These are phyloP conservation scores for Arthrobotrys musiformis DNA, from an alignment of 2,329 filamentous ascomycete species.

Conservation along the genomic window DNA sequence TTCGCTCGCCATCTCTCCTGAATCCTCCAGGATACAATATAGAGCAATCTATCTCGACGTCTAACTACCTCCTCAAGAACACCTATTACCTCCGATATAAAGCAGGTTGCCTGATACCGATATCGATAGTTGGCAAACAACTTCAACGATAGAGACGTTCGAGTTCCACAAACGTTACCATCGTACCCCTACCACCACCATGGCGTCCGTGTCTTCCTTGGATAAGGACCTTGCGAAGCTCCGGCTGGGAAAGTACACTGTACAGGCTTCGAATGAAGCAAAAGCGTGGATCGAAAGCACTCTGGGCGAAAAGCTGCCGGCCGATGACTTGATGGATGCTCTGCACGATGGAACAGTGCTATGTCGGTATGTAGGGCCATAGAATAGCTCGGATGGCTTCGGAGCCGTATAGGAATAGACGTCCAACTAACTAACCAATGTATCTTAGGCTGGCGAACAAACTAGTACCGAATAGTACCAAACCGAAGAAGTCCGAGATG, in stretches of 20 bases:
- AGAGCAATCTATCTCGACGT: neutral
- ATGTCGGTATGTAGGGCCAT: slow-evolving; percentile 82
- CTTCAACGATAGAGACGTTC: slow-evolving; percentile 35
- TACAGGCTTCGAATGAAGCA: slow-evolving; percentile 85
- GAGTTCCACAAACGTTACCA: slow-evolving; percentile 32
- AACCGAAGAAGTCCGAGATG: slow-evolving; percentile 89
- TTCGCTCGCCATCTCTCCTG: slow-evolving; percentile 1
- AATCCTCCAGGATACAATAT: neutral
- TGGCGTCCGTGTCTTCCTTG: slow-evolving; percentile 93
- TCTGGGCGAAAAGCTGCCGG: slow-evolving; percentile 76
- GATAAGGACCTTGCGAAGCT: slow-evolving; percentile 95
- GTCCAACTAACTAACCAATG: neutral
- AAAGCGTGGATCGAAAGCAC: slow-evolving; percentile 85
- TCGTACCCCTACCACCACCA: slow-evolving; percentile 62
- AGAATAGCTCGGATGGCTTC: slow-evolving; percentile 13
- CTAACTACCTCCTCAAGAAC: neutral
- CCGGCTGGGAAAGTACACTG: slow-evolving; percentile 92
- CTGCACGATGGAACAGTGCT: slow-evolving; percentile 91
- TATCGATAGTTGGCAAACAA: neutral
- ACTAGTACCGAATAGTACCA: slow-evolving; percentile 24
- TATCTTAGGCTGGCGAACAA: slow-evolving; percentile 35
- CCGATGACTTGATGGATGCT: slow-evolving; percentile 78
- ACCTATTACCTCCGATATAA: neutral
- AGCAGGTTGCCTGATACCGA: neutral
- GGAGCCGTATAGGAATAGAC: slow-evolving; percentile 4